These are phyloP conservation scores for Cordyceps militaris DNA, from an alignment of 2,329 filamentous ascomycete species.

Conservation along the genomic window DNA sequence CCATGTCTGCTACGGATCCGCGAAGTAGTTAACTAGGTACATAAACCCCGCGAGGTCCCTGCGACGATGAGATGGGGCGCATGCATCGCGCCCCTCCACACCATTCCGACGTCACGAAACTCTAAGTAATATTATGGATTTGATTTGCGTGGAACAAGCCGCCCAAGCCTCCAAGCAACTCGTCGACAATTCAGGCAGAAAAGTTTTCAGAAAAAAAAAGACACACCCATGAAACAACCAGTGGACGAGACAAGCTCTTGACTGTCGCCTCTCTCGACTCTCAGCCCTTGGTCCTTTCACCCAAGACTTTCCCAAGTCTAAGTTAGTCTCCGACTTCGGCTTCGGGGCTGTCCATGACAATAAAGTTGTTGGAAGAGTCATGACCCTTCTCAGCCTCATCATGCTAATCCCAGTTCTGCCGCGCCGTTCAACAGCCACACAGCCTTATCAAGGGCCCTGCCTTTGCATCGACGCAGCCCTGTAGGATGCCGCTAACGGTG, in stretches of 20 bases:
- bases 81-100: background rate
- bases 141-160: background rate
- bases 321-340: no score
- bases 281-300: no score
- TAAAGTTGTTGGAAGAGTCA: background rate
- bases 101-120: background rate
- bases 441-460: background rate
- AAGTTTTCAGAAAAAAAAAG: no score
- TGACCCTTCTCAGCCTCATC: constrained; percentile 14
- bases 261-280: no score
- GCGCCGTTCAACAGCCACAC: background rate
- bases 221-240: no score
- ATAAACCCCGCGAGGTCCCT: background rate
- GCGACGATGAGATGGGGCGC: background rate
- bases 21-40: background rate
- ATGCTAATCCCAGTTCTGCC: constrained; percentile 11
- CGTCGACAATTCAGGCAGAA: background rate
- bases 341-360: background rate
- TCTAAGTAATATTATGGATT: no score
- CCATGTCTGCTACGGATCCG: no score
- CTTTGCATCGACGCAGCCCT: background rate
- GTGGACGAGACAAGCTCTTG: no score
- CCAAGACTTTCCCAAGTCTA: no score
- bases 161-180: background rate
- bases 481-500: no score